Evolutionary conservation across 257 asterid species (phyloP).

Genomic region (Petrea volubilis): DNA sequence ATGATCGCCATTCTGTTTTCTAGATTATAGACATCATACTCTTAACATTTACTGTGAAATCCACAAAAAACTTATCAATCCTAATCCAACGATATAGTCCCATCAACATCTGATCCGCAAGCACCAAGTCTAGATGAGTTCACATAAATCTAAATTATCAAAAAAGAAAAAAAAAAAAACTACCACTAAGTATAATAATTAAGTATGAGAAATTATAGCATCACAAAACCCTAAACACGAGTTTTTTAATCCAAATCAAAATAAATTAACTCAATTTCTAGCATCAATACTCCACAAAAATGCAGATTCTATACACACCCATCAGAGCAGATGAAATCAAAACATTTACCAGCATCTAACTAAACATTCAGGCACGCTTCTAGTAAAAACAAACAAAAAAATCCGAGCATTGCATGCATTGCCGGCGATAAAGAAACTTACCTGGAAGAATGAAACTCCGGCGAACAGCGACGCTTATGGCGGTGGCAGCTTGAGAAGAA

Average conservation of each 20-base stretch:
- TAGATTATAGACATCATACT: not conserved
- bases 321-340: not conserved
- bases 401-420: not conserved
- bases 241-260: not conserved
- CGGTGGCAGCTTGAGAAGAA: not conserved
- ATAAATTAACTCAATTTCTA: not conserved
- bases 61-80: not conserved
- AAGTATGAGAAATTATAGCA: not conserved
- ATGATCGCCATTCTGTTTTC: not conserved
- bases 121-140: not conserved
- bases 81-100: not conserved
- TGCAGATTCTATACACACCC: not conserved
- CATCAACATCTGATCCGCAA: not conserved
- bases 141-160: not conserved
- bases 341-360: not conserved
- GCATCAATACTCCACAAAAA: not conserved
- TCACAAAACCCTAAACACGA: not conserved
- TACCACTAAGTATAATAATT: not conserved
- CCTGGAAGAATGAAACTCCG: conserved; percentile 1
- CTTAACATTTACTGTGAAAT: not conserved
- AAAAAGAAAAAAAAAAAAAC: not conserved
- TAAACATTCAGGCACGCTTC: not conserved
- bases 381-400: not conserved
- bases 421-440: conserved; percentile 3
- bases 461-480: not conserved